Percentiles rank a stretch among this genome's conserved stretches.
phyloP scores from a whole-genome alignment of 495 filamentous ascomycete genomes.

The Rostrohypoxylon terebratum region DNA sequence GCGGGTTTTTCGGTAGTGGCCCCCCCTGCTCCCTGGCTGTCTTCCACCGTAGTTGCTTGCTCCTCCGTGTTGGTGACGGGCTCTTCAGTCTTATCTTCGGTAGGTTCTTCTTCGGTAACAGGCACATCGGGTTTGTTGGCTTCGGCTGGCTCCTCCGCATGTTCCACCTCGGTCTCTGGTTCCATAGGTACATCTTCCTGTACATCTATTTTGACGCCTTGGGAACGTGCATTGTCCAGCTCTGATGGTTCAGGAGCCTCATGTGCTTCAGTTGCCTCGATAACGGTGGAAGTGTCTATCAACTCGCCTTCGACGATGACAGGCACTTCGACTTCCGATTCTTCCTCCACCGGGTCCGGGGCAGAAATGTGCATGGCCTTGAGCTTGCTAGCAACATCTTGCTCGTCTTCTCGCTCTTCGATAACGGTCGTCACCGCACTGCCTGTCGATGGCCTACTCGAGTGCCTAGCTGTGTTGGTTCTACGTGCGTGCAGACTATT shows the following conservation, averaged over 20 bases:
- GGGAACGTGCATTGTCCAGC: slow-evolving; percentile 7
- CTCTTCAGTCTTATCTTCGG: slow-evolving; percentile 47
- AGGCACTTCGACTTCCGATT: slow-evolving; percentile 57
- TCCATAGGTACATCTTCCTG: slow-evolving; percentile 42
- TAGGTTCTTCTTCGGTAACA: slow-evolving; percentile 41
- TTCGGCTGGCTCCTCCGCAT: slow-evolving; percentile 40
- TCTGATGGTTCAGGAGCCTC: slow-evolving; percentile 19
- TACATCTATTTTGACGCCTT: slow-evolving; percentile 28
- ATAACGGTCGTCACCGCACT: slow-evolving; percentile 76
- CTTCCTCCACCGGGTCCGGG: slow-evolving; percentile 53
- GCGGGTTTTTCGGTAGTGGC: slow-evolving; percentile 14
- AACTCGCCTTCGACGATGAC: slow-evolving; percentile 57
- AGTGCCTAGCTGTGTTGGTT: slow-evolving; percentile 79
- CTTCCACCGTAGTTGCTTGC: slow-evolving; percentile 38
- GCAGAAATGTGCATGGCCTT: slow-evolving; percentile 57
- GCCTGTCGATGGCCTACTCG: slow-evolving; percentile 78
- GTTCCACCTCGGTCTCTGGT: slow-evolving; percentile 36
- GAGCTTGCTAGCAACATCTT: slow-evolving; percentile 55
- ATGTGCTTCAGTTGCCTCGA: slow-evolving; percentile 20
- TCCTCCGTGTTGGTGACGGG: slow-evolving; percentile 33
- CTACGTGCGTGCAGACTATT: slow-evolving; percentile 53
- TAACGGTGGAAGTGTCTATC: slow-evolving; percentile 32
- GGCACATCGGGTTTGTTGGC: slow-evolving; percentile 19
- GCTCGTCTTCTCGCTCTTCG: slow-evolving; percentile 76
- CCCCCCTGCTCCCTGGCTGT: slow-evolving; percentile 6